Conservation (phyloP, 2,329 filamentous ascomycete genomes). For the Clarireedia sp. region DNA sequence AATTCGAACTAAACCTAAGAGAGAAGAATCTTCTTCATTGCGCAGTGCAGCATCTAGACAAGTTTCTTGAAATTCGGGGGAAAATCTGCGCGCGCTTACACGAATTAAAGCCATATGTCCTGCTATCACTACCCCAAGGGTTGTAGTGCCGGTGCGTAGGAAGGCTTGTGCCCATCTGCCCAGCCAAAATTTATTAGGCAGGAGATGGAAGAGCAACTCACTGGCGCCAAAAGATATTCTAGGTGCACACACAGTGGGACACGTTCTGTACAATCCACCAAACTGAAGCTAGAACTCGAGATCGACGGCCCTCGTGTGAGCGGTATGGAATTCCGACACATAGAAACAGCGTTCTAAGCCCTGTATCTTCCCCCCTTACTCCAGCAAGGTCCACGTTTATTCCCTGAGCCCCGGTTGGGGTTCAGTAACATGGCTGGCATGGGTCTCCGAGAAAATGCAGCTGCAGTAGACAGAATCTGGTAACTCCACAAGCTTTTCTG, state of each 20-base stretch:
- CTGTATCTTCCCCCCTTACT: slow-evolving; percentile 3
- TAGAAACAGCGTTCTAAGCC: slow-evolving; percentile 1
- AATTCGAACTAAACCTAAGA: not conserved
- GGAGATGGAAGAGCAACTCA: not conserved
- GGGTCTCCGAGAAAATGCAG: too few species aligned
- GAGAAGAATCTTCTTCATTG: not conserved
- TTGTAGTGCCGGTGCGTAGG: not conserved
- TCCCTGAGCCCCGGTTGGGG: not conserved
- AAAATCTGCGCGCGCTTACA: slow-evolving; percentile 9
- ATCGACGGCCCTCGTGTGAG: not conserved
- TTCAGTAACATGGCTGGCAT: too few species aligned
- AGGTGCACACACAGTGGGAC: not conserved
- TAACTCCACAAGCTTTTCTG: too few species aligned
- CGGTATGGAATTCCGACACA: slow-evolving; percentile 1
- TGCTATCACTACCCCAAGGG: not conserved
- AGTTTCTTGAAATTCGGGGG: not conserved
- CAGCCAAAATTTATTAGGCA: not conserved
- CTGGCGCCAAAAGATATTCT: not conserved
- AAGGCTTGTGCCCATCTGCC: not conserved
- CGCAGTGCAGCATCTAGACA: not conserved
- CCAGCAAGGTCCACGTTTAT: slow-evolving; percentile 8
- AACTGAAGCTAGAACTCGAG: not conserved
- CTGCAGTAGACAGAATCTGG: too few species aligned
- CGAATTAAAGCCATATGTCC: not conserved
- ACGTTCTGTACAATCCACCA: not conserved